These are phyloP conservation scores for Passiflora organensis DNA, from an alignment of 345 rosid genomes.

Conservation along the genomic window DNA sequence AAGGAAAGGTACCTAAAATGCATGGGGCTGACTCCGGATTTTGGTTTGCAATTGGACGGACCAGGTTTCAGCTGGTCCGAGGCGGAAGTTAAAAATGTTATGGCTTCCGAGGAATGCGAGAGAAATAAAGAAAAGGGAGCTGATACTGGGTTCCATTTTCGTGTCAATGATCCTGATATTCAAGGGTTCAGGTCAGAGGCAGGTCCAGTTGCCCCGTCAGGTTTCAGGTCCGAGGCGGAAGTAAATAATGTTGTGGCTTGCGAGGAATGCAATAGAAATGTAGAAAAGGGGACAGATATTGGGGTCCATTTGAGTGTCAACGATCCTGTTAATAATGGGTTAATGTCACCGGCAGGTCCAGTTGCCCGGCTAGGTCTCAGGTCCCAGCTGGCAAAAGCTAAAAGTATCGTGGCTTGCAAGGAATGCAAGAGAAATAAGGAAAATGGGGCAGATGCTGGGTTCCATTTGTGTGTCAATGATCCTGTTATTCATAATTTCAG, in stretches of 20 bases:
- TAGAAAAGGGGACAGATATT: constrained; percentile 9
- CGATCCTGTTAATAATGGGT: constrained; percentile 37
- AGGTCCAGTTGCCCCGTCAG: constrained; percentile 55
- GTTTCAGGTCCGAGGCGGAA: background rate
- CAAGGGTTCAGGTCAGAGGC: constrained; percentile 39
- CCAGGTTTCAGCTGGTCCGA: too few relatives aligned
- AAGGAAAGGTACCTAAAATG: constrained; percentile 30
- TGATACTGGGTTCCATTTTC: constrained; percentile 37
- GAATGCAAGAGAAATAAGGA: too few relatives aligned
- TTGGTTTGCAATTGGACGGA: background rate
- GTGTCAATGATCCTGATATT: constrained; percentile 39
- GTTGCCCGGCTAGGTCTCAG: constrained; percentile 57
- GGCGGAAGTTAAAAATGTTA: background rate
- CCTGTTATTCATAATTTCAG: too few relatives aligned
- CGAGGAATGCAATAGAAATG: constrained; percentile 30
- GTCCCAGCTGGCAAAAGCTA: too few relatives aligned
- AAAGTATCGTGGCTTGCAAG: too few relatives aligned
- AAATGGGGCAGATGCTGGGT: too few relatives aligned
- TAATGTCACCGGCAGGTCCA: constrained; percentile 45
- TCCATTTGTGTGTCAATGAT: too few relatives aligned
- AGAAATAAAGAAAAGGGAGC: constrained; percentile 14
- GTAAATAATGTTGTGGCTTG: constrained; percentile 15
- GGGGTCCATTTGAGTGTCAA: constrained; percentile 47
- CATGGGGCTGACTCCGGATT: constrained; percentile 11
- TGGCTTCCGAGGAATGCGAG: constrained; percentile 36